Conservation (phyloP, 1,284 basidiomycete species). For the Gomphus bonarii region DNA sequence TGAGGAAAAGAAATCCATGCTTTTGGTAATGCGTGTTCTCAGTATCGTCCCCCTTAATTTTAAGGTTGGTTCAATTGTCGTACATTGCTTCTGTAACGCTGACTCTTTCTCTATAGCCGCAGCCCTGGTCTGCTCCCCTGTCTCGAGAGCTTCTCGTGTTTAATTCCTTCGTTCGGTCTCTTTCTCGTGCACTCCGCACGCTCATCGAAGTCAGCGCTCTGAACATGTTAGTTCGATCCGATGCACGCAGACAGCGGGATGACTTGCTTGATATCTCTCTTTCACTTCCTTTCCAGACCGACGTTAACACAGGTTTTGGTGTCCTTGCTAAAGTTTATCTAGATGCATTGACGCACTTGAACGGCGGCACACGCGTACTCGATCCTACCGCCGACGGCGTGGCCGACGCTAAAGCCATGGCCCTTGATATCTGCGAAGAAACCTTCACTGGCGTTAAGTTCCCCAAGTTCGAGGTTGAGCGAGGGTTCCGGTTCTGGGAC, state of each 20-base stretch:
- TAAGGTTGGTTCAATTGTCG: slow-evolving; percentile 47
- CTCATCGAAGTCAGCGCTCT: slow-evolving; percentile 86
- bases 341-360: slow-evolving; percentile 84
- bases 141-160: slow-evolving; percentile 95
- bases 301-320: slow-evolving; percentile 97
- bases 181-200: slow-evolving; percentile 83
- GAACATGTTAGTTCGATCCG: slow-evolving; percentile 85
- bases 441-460: slow-evolving; percentile 88
- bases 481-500: slow-evolving; percentile 98
- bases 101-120: slow-evolving; percentile 35
- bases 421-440: slow-evolving; percentile 86
- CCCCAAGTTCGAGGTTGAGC: slow-evolving; percentile 81
- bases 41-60: slow-evolving; percentile 90
- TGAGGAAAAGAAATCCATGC: slow-evolving; percentile 84
- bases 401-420: slow-evolving; percentile 74
- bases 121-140: slow-evolving; percentile 89
- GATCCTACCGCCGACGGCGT: slow-evolving; percentile 71
- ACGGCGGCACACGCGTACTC: slow-evolving; percentile 64
- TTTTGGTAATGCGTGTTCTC: slow-evolving; percentile 92
- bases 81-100: not conserved
- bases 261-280: slow-evolving; percentile 90
- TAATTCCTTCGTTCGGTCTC: slow-evolving; percentile 91
- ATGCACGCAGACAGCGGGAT: slow-evolving; percentile 78
- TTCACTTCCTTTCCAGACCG: slow-evolving; percentile 86
- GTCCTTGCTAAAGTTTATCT: slow-evolving; percentile 95